phyloP scores from a whole-genome alignment of 2,329 filamentous ascomycete genomes.

The Hypoxylon rubiginosum region DNA sequence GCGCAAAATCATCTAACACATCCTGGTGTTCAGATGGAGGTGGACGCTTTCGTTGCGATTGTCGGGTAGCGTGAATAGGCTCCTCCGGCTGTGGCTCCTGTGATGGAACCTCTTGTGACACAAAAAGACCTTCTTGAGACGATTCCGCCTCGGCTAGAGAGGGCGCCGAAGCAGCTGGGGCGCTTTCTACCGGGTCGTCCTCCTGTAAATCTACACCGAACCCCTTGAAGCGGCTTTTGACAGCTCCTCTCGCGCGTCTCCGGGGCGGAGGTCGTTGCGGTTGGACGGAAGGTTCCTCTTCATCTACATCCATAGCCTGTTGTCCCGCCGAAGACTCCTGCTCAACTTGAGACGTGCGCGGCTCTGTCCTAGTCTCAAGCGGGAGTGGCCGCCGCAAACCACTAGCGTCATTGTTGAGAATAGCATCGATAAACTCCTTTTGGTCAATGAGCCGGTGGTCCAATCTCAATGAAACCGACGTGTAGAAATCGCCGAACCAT shows the following conservation, averaged over 20 bases:
- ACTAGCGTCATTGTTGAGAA: constrained; percentile 83
- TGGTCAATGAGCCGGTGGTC: constrained; percentile 89
- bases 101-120: constrained; percentile 63
- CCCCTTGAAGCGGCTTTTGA: constrained; percentile 75
- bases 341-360: constrained; percentile 47
- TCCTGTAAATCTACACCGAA: constrained; percentile 69
- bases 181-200: constrained; percentile 50
- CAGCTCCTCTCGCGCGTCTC: constrained; percentile 57
- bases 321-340: constrained; percentile 27
- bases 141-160: constrained; percentile 50
- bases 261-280: constrained; percentile 41
- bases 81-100: constrained; percentile 45
- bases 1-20: constrained; percentile 79
- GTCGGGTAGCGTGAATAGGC: constrained; percentile 37
- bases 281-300: constrained; percentile 25
- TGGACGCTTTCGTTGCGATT: constrained; percentile 62
- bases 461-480: constrained; percentile 76
- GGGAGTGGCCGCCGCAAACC: constrained; percentile 76
- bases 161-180: constrained; percentile 15
- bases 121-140: constrained; percentile 64
- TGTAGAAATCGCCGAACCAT: constrained; percentile 80
- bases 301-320: constrained; percentile 48
- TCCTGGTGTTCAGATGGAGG: constrained; percentile 62
- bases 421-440: constrained; percentile 91
- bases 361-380: constrained; percentile 58